These are phyloP conservation scores for Amanita muscaria DNA, from an alignment of 768 basidiomycete species.

Conservation along the genomic window DNA sequence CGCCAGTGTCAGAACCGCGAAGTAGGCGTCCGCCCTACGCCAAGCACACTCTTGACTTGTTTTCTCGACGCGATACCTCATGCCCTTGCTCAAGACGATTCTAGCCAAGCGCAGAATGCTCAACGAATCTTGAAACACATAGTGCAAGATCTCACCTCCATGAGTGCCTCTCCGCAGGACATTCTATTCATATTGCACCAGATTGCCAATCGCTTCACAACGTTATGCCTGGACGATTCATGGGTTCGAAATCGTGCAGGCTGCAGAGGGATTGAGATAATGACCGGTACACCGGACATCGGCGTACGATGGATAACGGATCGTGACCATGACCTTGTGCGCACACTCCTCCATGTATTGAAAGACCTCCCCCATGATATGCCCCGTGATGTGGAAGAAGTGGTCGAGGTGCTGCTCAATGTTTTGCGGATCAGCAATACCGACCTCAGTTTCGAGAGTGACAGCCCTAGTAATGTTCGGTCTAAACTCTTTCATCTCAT, in stretches of 20 bases:
- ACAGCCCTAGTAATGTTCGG: conserved; percentile 33
- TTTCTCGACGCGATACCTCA: conserved; percentile 79
- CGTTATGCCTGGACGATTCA: conserved; percentile 83
- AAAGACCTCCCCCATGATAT: conserved; percentile 92
- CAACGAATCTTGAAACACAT: conserved; percentile 53
- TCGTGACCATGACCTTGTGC: conserved; percentile 82
- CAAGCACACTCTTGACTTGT: conserved; percentile 52
- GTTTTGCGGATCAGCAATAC: conserved; percentile 56
- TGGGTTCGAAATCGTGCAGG: conserved; percentile 90
- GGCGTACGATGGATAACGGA: conserved; percentile 76
- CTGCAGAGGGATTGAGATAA: conserved; percentile 74
- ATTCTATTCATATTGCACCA: conserved; percentile 68
- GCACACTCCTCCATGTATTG: conserved; percentile 82
- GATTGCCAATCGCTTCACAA: conserved; percentile 73
- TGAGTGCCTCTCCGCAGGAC: conserved; percentile 46
- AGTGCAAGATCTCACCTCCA: conserved; percentile 55
- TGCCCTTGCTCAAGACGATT: conserved; percentile 59
- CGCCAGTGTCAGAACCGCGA: conserved; percentile 49
- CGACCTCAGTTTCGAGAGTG: conserved; percentile 36
- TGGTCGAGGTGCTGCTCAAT: conserved; percentile 64
- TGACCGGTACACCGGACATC: conserved; percentile 63
- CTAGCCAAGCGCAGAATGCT: conserved; percentile 51
- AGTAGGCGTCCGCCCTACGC: conserved; percentile 39
- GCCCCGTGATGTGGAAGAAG: conserved; percentile 71
- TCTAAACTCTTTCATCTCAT: conserved; percentile 60